Conservation (phyloP, 805 yeast genomes). For the Wickerhamomyces rabaulensis region DNA sequence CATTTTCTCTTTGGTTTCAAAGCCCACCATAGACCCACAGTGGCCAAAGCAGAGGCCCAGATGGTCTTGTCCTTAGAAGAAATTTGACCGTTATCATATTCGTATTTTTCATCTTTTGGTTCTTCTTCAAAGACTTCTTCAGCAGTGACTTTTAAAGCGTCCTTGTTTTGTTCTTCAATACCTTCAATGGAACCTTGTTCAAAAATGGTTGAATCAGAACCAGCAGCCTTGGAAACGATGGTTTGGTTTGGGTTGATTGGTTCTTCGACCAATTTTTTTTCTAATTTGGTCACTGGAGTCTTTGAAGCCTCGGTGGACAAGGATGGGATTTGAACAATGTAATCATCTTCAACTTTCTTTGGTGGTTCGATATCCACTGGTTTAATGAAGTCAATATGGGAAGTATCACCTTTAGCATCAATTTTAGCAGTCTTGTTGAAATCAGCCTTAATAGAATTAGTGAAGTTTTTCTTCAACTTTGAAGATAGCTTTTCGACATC, state of each 20-base stretch:
- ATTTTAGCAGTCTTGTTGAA: constrained; percentile 18
- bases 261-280: constrained; percentile 16
- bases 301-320: constrained; percentile 44
- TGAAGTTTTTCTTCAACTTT: constrained; percentile 11
- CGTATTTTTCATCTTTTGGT: constrained; percentile 15
- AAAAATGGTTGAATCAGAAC: constrained; percentile 19
- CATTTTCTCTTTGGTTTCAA: constrained; percentile 12
- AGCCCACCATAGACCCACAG: constrained; percentile 27
- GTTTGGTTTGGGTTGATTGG: constrained; percentile 11
- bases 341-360: constrained; percentile 45
- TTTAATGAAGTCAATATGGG: constrained; percentile 53
- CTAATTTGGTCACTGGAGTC: constrained; percentile 27
- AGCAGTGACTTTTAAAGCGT: constrained; percentile 8
- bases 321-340: constrained; percentile 34
- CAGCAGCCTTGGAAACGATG: constrained; percentile 22
- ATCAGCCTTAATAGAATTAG: constrained; percentile 1
- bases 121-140: constrained; percentile 8
- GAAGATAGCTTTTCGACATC: not conserved
- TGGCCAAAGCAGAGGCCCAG: constrained; percentile 21
- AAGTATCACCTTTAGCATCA: constrained; percentile 48
- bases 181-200: constrained; percentile 15
- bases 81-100: constrained; percentile 13
- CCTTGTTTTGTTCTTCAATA: constrained; percentile 11
- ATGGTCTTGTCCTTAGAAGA: constrained; percentile 21
- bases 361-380: constrained; percentile 29